Percentiles rank a stretch among this genome's conserved stretches.
Conservation (phyloP, 768 basidiomycete genomes). For the Lentinula detonsa region DNA sequence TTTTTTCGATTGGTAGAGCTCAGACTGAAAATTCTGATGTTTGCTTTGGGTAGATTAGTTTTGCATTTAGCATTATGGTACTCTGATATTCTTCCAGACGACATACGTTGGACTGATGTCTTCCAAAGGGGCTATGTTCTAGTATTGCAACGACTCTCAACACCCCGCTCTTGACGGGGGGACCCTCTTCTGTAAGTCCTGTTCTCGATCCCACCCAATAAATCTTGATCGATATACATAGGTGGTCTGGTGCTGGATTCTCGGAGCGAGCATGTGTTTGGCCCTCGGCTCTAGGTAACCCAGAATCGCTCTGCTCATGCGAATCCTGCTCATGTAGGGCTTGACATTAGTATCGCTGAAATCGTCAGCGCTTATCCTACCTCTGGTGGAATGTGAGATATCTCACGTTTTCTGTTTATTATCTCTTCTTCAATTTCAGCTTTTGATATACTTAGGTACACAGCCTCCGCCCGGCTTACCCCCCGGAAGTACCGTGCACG, state of each 20-base stretch:
- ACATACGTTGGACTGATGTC: not conserved
- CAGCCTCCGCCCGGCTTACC: constrained; percentile 73
- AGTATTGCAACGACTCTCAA: constrained; percentile 77
- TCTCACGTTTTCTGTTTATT: not conserved
- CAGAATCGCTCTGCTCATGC: not conserved
- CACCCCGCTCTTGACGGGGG: constrained; percentile 62
- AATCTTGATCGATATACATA: constrained; percentile 13
- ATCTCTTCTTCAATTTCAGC: not conserved
- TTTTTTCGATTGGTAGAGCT: not conserved
- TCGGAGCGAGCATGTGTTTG: constrained; percentile 68
- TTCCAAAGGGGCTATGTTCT: constrained; percentile 57
- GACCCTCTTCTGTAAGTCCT: constrained; percentile 54
- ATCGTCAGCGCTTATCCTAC: constrained; percentile 74
- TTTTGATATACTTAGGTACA: constrained; percentile 42
- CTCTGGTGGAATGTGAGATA: constrained; percentile 60
- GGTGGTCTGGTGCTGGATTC: constrained; percentile 72
- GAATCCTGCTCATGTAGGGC: not conserved
- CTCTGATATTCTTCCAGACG: not conserved
- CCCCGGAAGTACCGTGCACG: constrained; percentile 59
- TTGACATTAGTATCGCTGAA: constrained; percentile 51
- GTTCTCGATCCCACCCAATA: not conserved
- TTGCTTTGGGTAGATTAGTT: constrained; percentile 45
- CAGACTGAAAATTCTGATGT: not conserved
- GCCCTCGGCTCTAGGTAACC: constrained; percentile 48
- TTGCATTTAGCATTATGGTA: constrained; percentile 77